Evolutionary conservation across 2,329 filamentous ascomycete species (phyloP), one percentile per base, ranked within the genome.

Genomic region (Fusarium fujikuroi): DNA sequence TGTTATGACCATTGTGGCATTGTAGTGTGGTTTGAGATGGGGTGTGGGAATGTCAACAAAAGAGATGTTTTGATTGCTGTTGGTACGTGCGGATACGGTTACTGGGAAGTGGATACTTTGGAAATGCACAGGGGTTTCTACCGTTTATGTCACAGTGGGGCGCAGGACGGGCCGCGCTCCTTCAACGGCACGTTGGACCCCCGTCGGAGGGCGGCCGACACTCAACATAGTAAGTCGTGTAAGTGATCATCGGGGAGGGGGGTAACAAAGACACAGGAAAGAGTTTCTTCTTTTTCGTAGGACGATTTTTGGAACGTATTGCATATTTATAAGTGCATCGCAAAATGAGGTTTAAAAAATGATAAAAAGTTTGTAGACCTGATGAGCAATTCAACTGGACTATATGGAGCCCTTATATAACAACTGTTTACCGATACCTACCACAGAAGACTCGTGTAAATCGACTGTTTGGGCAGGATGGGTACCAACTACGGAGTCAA

Each of bases 1-100:
- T 66, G 83, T 77, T 81, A 84, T 61, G 60, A 67, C 53, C 66
- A 66, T 69, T 70, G 60, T 74, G 32, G 69, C 69, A 77, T 77
- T 62, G 53, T 50, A 47, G 60, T 44, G 63, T 71, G 68, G 39
- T 54, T 50, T 66, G 59, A 56, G 34, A 25, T 47, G 32, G 62
- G 72, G 64, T 57, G 72, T 74, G 64, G 69, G 64, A 72, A 74
- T 69, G 71, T 66, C 57, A 59, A 72, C 37, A 63, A 59, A 71
- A 62, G 62, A 57, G 39, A 56, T 50, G 52, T 60, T 69, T 47
- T 65, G 61, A 46, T 75, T 66, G 67, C 58, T 70, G 58, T 60
- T 73, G 57, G 61, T 39, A 70, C 50, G 72, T 74, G 69, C 65
- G 64, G 52, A 73, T 67, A 70, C 54, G 28, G 34, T 23, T 18